These are phyloP conservation scores for Endocarpon pusillum DNA, from an alignment of 495 filamentous ascomycete species.

Conservation along the genomic window DNA sequence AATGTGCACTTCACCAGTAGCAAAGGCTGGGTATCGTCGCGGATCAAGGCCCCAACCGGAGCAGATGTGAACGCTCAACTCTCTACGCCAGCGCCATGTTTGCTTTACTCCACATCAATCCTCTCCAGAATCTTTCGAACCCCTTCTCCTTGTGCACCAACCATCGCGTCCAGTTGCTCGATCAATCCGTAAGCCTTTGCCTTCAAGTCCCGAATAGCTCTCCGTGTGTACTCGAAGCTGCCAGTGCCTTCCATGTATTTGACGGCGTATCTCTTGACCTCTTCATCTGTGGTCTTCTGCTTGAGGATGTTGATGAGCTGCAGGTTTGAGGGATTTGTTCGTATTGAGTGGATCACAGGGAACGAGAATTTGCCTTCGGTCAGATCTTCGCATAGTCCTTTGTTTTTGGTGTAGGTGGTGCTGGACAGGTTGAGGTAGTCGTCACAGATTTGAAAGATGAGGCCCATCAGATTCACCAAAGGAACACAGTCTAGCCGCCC, in stretches of 20 bases:
- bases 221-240: slow-evolving; percentile 70
- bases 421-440: slow-evolving; percentile 79
- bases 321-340: slow-evolving; percentile 57
- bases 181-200: slow-evolving; percentile 49
- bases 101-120: slow-evolving; percentile 15
- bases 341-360: slow-evolving; percentile 89
- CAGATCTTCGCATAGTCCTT: slow-evolving; percentile 90
- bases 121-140: slow-evolving; percentile 29
- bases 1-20: no score
- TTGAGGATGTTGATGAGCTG: slow-evolving; percentile 83
- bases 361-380: slow-evolving; percentile 98
- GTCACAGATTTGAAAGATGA: slow-evolving; percentile 93
- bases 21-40: no score
- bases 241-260: slow-evolving; percentile 78
- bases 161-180: slow-evolving; percentile 19
- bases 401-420: slow-evolving; percentile 63
- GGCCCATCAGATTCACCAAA: slow-evolving; percentile 76
- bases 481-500: slow-evolving; percentile 58
- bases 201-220: slow-evolving; percentile 49
- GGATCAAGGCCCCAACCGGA: no score
- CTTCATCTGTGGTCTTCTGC: slow-evolving; percentile 70
- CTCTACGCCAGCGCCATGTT: no score
- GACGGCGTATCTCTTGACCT: slow-evolving; percentile 86
- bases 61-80: no score
- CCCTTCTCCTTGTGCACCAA: slow-evolving; percentile 19